Evolutionary conservation across 2,329 filamentous ascomycete genomes (phyloP).

Genomic region (Seiridium unicorne): DNA sequence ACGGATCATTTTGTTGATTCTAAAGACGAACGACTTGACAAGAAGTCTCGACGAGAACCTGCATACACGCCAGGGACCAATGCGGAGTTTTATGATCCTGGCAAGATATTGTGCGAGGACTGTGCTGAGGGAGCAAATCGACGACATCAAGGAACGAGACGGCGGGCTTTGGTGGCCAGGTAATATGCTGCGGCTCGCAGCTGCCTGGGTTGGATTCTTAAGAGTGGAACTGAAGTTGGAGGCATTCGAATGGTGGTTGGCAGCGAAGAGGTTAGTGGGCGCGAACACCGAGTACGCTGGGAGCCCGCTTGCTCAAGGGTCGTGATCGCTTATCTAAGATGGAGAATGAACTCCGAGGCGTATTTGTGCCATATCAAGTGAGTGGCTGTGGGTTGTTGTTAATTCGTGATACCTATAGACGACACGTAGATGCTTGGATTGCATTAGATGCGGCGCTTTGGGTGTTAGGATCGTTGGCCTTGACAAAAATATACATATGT

Average conservation of each 20-base stretch:
- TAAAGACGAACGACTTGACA: constrained; percentile 97
- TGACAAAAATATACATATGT: too few relatives aligned
- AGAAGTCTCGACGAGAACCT: constrained; percentile 89
- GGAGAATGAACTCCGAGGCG: too few relatives aligned
- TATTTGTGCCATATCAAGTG: background rate
- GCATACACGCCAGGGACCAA: constrained; percentile 67
- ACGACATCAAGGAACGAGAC: constrained; percentile 45
- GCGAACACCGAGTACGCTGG: constrained; percentile 15
- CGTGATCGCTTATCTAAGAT: background rate
- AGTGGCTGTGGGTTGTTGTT: background rate
- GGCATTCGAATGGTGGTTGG: constrained; percentile 61
- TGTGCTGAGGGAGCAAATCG: constrained; percentile 63
- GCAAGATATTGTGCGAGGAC: constrained; percentile 67
- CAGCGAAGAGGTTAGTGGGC: constrained; percentile 47
- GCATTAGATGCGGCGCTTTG: background rate
- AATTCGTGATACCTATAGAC: background rate
- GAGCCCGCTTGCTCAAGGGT: background rate
- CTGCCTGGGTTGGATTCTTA: constrained; percentile 57
- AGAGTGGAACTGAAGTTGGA: constrained; percentile 63
- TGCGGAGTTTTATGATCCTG: constrained; percentile 66
- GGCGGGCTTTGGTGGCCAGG: constrained; percentile 59
- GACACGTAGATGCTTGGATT: background rate
- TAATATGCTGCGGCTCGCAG: constrained; percentile 52
- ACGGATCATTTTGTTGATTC: constrained; percentile 86
- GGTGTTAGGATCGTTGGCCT: background rate